These are phyloP conservation scores for Linnemannia zychae DNA, from an alignment of 192 early-diverging fungal genomes.

Conservation along the genomic window DNA sequence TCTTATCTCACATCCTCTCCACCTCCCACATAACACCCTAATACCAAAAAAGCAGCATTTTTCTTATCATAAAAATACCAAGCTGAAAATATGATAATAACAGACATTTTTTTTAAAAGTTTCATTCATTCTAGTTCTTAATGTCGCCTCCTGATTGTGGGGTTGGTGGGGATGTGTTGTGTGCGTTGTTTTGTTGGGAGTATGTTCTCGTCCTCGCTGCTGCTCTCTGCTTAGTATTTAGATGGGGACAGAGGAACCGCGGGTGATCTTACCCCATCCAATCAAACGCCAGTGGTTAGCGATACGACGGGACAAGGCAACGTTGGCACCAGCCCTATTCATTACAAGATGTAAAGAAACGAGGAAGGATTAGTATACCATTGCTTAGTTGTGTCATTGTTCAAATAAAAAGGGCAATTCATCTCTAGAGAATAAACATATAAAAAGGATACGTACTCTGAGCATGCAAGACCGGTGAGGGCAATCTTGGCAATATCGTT, in stretches of 20 bases:
- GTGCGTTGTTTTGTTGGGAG: background rate
- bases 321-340: constrained; percentile 85
- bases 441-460: constrained; percentile 67
- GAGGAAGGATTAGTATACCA: background rate
- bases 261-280: constrained; percentile 97
- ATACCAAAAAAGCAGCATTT: background rate
- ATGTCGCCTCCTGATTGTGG: background rate
- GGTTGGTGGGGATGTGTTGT: background rate
- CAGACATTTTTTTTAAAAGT: constrained; percentile 5
- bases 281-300: constrained; percentile 99
- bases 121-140: background rate
- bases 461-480: constrained; percentile 92
- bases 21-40: background rate
- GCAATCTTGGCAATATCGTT: constrained; percentile 95
- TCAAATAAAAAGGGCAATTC: background rate
- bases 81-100: background rate
- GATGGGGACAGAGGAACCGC: constrained; percentile 77
- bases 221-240: constrained; percentile 8
- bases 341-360: background rate
- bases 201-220: background rate
- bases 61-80: background rate
- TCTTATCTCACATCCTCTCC: background rate
- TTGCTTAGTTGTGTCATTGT: background rate
- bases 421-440: background rate
- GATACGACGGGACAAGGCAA: constrained; percentile 95